Evolutionary conservation across 345 rosid species (phyloP), one percentile per base, ranked within the genome.

Genomic region (Salix brachista): DNA sequence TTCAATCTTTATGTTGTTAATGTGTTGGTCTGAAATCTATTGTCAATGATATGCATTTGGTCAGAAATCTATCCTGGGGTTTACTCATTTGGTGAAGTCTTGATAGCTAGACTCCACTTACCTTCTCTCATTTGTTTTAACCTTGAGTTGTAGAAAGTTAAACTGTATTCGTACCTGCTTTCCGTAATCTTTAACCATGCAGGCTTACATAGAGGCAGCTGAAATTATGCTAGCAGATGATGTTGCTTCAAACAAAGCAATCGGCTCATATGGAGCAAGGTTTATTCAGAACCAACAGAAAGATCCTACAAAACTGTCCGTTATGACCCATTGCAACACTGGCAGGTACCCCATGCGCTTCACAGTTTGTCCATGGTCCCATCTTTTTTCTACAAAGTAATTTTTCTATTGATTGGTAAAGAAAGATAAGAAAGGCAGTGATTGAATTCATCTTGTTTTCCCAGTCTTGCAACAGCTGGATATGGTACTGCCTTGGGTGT

Each of bases 401-500:
- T 68, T 54, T 70, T 41, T 28, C 65, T 72, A 54, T 56, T 37
- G 52, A 61, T 69, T 78, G 56, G 69, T 41, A 42, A 36, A 68
- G 72, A 67, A 72, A 19, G 36, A 39, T 54, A 69, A 58, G 9
- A 68, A 18, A 14, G 69, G 14, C 17, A 18, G 46, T 16, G 50
- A 56, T 67, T 71, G 60, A 65, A 50, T 3, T 52, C 10, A 9
- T 78, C 58, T 75, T 66, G 67, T 32, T 50, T 70, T 75, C 28
- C 23, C 89, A 95, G 99, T 83, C 97, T 93, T 82, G 98, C 99
- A 69, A 95, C 99, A 6, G 99, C 97, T 21, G 99, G 99, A 87
- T 95, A 91, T 84, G 99, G 99, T 37, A 95, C 99, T 67, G 99
- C 98, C 52, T 87, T 95, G 17, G 98, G 99, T 78, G 97, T 95